phyloP scores from a whole-genome alignment of 805 yeast species.

The Ogataea chonburiensis region DNA sequence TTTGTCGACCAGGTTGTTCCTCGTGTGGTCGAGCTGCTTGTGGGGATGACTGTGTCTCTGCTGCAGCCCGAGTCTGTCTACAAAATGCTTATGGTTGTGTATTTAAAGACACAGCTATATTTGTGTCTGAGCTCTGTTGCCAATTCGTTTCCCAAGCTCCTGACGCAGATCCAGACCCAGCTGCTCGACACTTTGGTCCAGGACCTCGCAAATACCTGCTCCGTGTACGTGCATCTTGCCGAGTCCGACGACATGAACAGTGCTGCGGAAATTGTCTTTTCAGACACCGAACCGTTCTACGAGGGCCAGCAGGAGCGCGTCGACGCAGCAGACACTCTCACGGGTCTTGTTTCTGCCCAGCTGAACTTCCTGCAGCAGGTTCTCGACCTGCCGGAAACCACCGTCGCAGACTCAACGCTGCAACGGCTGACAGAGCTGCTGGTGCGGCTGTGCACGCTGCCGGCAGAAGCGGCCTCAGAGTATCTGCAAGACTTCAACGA shows the following conservation, averaged over 20 bases:
- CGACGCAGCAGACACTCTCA: slow-evolving; percentile 24
- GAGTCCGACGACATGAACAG: slow-evolving; percentile 5
- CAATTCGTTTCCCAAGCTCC: slow-evolving; percentile 25
- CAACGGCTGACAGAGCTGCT: slow-evolving; percentile 32
- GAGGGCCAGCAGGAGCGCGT: slow-evolving; percentile 24
- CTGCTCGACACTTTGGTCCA: slow-evolving; percentile 16
- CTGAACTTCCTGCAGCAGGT: slow-evolving; percentile 33
- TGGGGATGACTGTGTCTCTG: slow-evolving; percentile 12
- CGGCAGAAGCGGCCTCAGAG: slow-evolving; percentile 42
- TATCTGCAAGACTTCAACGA: slow-evolving; percentile 63
- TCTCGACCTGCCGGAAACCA: slow-evolving; percentile 21
- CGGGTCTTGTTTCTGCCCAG: slow-evolving; percentile 29
- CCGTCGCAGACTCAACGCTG: slow-evolving; percentile 17
- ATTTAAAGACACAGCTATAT: slow-evolving; percentile 31
- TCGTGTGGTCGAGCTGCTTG: slow-evolving; percentile 26
- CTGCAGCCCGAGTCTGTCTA: slow-evolving; percentile 3
- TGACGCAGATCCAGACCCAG: slow-evolving; percentile 11
- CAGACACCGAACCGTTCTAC: slow-evolving; percentile 24
- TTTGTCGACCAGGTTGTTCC: slow-evolving; percentile 35
- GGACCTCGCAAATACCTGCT: slow-evolving; percentile 22
- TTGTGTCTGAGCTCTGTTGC: slow-evolving; percentile 27
- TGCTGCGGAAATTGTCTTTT: slow-evolving; percentile 12
- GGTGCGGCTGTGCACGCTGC: slow-evolving; percentile 40
- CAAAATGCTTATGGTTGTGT: slow-evolving; percentile 21
- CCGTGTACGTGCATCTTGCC: slow-evolving; percentile 22